Evolutionary conservation across 495 filamentous ascomycete genomes (phyloP).

Genomic region (Astrothelium subdiscretum): DNA sequence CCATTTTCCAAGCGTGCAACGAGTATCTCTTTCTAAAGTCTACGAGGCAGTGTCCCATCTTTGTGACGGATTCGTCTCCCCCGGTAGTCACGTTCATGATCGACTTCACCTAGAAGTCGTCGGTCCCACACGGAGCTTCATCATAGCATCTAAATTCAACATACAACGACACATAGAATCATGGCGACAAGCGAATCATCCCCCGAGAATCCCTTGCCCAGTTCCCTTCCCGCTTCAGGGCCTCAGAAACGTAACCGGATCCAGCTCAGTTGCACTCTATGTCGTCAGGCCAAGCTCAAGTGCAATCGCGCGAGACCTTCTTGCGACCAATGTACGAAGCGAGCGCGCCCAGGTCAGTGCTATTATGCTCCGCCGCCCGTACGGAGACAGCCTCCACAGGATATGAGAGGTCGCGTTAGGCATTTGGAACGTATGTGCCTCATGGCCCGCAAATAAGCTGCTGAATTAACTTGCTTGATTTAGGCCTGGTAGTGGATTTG

Average conservation of each 20-base stretch:
- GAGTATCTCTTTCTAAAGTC: too few relatives aligned
- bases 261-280: conserved; percentile 26
- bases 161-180: too few relatives aligned
- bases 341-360: conserved; percentile 20
- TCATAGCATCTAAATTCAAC: too few relatives aligned
- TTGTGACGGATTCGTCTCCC: too few relatives aligned
- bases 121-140: too few relatives aligned
- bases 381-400: conserved; percentile 25
- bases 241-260: conserved; percentile 23
- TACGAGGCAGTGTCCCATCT: too few relatives aligned
- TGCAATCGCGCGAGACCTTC: conserved; percentile 27
- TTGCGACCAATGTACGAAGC: conserved; percentile 31
- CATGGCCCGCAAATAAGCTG: conserved; percentile 12
- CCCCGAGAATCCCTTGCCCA: neutral
- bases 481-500: conserved; percentile 16
- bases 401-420: conserved; percentile 28
- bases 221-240: neutral
- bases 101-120: too few relatives aligned
- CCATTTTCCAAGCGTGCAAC: too few relatives aligned
- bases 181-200: conserved; percentile 1
- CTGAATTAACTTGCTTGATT: conserved; percentile 3
- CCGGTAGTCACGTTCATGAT: too few relatives aligned
- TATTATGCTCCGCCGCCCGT: conserved; percentile 23
- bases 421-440: conserved; percentile 20
- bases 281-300: conserved; percentile 28